Evolutionary conservation across 2,329 filamentous ascomycete genomes (phyloP).

Genomic region (Diplocarpon mali): DNA sequence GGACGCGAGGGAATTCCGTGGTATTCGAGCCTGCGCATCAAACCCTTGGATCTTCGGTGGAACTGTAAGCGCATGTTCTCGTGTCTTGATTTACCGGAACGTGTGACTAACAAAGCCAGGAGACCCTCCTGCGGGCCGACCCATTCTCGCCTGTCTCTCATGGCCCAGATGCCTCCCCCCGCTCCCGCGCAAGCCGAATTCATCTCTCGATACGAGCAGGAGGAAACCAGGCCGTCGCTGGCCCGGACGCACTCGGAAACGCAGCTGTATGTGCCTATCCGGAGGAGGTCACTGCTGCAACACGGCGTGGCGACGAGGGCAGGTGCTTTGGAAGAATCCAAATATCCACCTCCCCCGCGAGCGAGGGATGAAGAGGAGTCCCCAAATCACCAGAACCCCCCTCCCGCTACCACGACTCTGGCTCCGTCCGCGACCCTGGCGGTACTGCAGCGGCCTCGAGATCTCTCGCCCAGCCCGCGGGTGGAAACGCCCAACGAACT

Average conservation of each 20-base stretch:
- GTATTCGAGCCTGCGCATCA: neutral
- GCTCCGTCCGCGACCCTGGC: conserved; percentile 11
- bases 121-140: neutral
- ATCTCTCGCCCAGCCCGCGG: conserved; percentile 14
- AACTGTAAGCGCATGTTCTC: neutral
- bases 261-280: conserved; percentile 21
- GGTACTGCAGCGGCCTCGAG: conserved; percentile 6
- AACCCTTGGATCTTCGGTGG: neutral
- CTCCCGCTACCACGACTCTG: conserved; percentile 6
- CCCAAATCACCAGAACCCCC: no score
- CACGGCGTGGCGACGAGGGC: conserved; percentile 26
- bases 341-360: conserved; percentile 15
- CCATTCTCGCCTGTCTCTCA: conserved; percentile 21
- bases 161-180: conserved; percentile 17
- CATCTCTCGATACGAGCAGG: conserved; percentile 6
- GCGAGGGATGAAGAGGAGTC: neutral
- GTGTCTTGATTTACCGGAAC: no score
- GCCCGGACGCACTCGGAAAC: conserved; percentile 16
- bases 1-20: neutral
- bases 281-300: conserved; percentile 24
- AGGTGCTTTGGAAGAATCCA: conserved; percentile 12
- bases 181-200: conserved; percentile 7
- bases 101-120: neutral
- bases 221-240: conserved; percentile 1
- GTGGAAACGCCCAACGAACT: conserved; percentile 39